Percentiles rank a stretch among this genome's conserved stretches.
These are phyloP conservation scores for Colletotrichum lentis DNA, from an alignment of 2,329 filamentous ascomycete genomes.

Conservation along the genomic window DNA sequence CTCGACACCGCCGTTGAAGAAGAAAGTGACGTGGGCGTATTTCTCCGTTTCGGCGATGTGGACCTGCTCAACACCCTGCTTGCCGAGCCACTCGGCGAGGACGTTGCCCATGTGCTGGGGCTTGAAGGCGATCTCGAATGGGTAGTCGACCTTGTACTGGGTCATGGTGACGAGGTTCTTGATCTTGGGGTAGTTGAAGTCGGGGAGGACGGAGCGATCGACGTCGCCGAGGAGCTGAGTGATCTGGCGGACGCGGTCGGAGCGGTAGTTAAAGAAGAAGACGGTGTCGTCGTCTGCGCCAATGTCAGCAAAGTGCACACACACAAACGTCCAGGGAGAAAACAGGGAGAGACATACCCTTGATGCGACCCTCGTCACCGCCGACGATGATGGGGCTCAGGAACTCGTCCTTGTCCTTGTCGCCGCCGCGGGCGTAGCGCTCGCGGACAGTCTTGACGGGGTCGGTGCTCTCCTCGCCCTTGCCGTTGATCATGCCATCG, in stretches of 20 bases:
- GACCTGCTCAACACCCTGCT: slow-evolving; percentile 89
- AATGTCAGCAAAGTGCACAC: slow-evolving; percentile 15
- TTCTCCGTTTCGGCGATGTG: slow-evolving; percentile 99
- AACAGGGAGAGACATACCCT: slow-evolving; percentile 63
- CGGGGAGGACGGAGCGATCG: slow-evolving; percentile 87
- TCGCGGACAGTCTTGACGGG: slow-evolving; percentile 87
- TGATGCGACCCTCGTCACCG: slow-evolving; percentile 83
- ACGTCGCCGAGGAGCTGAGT: slow-evolving; percentile 92
- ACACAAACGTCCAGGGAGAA: too few species aligned
- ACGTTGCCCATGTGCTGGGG: slow-evolving; percentile 98
- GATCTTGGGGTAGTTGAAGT: slow-evolving; percentile 94
- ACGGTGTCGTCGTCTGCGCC: slow-evolving; percentile 83
- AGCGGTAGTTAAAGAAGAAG: slow-evolving; percentile 99
- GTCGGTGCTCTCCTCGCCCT: slow-evolving; percentile 86
- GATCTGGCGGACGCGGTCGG: slow-evolving; percentile 94
- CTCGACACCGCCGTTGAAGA: slow-evolving; percentile 99
- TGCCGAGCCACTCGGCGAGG: slow-evolving; percentile 94
- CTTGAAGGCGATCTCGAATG: slow-evolving; percentile 90
- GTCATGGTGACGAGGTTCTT: slow-evolving; percentile 92
- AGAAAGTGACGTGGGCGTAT: slow-evolving; percentile 99
- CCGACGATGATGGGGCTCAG: slow-evolving; percentile 96
- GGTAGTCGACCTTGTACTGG: slow-evolving; percentile 94
- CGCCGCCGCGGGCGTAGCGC: slow-evolving; percentile 77
- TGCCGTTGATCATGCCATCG: slow-evolving; percentile 84
- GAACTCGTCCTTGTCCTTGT: slow-evolving; percentile 90